These are phyloP conservation scores for Argentina anserina DNA, from an alignment of 306 rosid genomes.

Conservation along the genomic window DNA sequence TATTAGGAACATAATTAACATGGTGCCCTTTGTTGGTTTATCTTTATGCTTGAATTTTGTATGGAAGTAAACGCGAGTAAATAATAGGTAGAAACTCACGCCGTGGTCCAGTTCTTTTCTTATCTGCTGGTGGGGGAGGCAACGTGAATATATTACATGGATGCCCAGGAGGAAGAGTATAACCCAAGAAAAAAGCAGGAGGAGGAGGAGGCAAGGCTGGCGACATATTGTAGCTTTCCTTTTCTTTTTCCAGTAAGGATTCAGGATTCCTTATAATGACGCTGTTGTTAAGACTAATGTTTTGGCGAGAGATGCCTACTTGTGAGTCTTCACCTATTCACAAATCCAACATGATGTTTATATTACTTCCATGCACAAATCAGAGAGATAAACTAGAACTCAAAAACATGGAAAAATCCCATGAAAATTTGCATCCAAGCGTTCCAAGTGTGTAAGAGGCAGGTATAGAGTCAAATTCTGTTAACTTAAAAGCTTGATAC, in stretches of 20 bases:
- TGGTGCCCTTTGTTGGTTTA: background rate
- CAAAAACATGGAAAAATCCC: background rate
- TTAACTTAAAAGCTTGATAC: background rate
- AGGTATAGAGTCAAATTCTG: background rate
- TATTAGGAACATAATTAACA: slow-evolving; percentile 15
- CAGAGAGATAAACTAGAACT: background rate
- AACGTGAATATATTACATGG: slow-evolving; percentile 72
- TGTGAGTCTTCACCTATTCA: slow-evolving; percentile 58
- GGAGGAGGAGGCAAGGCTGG: slow-evolving; percentile 54
- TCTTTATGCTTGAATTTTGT: background rate
- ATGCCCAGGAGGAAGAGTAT: slow-evolving; percentile 79
- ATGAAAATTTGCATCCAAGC: background rate
- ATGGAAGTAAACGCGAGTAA: background rate
- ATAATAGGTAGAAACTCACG: slow-evolving; percentile 50
- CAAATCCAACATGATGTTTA: slow-evolving; percentile 22
- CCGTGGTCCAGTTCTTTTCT: slow-evolving; percentile 81
- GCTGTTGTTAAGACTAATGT: slow-evolving; percentile 36
- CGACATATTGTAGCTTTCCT: slow-evolving; percentile 10
- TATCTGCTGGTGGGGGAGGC: slow-evolving; percentile 96
- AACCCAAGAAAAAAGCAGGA: slow-evolving; percentile 67
- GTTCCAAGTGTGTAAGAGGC: background rate
- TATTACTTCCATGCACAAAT: slow-evolving; percentile 19
- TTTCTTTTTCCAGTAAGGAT: slow-evolving; percentile 15
- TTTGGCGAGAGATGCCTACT: slow-evolving; percentile 20
- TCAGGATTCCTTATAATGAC: slow-evolving; percentile 20